Percentiles rank a stretch among this genome's conserved stretches.
phyloP scores from a whole-genome alignment of 2,329 filamentous ascomycete genomes.

The Fusarium chaquense region DNA sequence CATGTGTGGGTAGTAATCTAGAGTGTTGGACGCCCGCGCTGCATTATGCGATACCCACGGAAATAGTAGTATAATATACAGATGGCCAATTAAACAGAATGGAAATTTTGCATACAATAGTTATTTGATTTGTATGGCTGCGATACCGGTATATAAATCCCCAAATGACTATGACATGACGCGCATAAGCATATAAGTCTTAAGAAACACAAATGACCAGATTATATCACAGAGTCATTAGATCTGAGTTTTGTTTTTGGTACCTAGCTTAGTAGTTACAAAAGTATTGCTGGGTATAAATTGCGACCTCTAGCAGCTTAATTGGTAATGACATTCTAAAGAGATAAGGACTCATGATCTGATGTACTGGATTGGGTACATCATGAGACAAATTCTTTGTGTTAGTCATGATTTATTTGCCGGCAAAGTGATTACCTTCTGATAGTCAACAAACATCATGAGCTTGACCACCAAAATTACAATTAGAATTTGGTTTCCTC shows the following conservation, averaged over 20 bases:
- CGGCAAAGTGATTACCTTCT: neutral
- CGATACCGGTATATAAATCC: no score
- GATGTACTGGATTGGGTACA: neutral
- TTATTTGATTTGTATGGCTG: no score
- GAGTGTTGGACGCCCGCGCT: constrained; percentile 20
- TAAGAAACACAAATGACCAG: neutral
- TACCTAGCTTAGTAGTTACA: neutral
- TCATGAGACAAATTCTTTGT: neutral
- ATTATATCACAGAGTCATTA: neutral
- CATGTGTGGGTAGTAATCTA: constrained; percentile 24
- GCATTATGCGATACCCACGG: constrained; percentile 15
- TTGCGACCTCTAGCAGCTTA: neutral
- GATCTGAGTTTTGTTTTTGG: no score
- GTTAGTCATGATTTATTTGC: neutral
- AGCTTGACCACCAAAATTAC: neutral
- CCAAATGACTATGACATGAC: neutral
- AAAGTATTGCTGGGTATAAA: no score
- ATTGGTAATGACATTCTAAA: neutral
- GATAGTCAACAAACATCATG: neutral
- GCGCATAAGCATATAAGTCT: neutral
- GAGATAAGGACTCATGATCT: neutral
- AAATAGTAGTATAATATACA: constrained; percentile 23
- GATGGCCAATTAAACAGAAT: neutral
- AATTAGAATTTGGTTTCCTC: neutral
- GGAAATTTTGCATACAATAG: no score